phyloP scores from a whole-genome alignment of 148 eudicot genomes.

The Heliosperma pusillum region DNA sequence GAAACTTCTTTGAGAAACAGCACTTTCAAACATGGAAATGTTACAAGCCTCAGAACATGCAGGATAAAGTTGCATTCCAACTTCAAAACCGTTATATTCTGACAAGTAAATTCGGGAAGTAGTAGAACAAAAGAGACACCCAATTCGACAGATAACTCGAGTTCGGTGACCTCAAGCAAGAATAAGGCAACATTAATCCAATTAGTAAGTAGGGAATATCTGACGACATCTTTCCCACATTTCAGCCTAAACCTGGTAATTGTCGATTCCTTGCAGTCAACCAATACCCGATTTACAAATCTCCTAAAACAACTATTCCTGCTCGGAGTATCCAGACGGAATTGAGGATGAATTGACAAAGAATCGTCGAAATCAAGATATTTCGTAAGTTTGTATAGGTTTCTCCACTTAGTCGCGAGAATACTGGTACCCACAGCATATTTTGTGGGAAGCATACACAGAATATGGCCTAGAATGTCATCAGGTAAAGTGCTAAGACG shows the following conservation, averaged over 20 bases:
- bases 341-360: neutral
- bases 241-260: slow-evolving; percentile 19
- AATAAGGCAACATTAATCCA: slow-evolving; percentile 13
- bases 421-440: slow-evolving; percentile 22
- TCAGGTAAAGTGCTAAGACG: slow-evolving; percentile 17
- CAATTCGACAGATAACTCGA: slow-evolving; percentile 15
- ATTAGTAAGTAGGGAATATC: neutral
- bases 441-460: slow-evolving; percentile 21
- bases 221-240: slow-evolving; percentile 9
- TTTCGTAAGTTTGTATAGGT: slow-evolving; percentile 6
- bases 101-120: slow-evolving; percentile 6
- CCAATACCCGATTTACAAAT: slow-evolving; percentile 12
- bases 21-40: slow-evolving; percentile 24
- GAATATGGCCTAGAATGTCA: slow-evolving; percentile 17
- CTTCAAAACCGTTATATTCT: slow-evolving; percentile 21
- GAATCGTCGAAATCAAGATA: slow-evolving; percentile 25
- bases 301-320: neutral
- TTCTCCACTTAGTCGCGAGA: slow-evolving; percentile 15
- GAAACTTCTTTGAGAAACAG: slow-evolving; percentile 12
- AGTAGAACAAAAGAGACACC: neutral
- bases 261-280: neutral
- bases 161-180: slow-evolving; percentile 6
- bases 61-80: slow-evolving; percentile 17
- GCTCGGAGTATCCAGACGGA: neutral
- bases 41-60: neutral